These are phyloP conservation scores for Ustilago trichophora DNA, from an alignment of 1,284 basidiomycete genomes.

Conservation along the genomic window DNA sequence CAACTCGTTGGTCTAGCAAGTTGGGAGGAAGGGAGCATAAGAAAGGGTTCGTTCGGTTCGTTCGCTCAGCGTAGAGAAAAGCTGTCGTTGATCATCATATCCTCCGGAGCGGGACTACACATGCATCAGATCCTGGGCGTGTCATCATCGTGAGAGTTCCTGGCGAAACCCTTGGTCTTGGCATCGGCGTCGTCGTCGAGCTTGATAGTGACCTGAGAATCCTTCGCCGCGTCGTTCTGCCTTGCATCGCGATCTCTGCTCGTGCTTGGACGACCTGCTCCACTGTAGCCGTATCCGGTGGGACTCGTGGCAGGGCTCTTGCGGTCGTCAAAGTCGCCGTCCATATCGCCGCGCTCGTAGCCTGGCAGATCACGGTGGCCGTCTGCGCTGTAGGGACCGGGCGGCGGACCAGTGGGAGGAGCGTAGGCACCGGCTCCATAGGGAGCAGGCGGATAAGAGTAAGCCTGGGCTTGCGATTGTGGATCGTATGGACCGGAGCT, in stretches of 20 bases:
- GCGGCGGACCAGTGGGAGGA: conserved; percentile 29
- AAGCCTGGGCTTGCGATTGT: conserved; percentile 34
- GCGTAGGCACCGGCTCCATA: conserved; percentile 30
- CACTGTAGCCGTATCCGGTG: conserved; percentile 19
- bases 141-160: conserved; percentile 35
- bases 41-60: too few species aligned
- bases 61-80: too few species aligned
- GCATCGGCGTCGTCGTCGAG: conserved; percentile 31
- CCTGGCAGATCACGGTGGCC: conserved; percentile 33
- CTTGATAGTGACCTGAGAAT: conserved; percentile 35
- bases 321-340: conserved; percentile 41
- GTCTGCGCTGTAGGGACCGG: conserved; percentile 7
- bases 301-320: conserved; percentile 37
- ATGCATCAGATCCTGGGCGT: conserved; percentile 28
- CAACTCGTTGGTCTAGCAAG: too few species aligned
- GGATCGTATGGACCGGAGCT: conserved; percentile 37
- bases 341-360: conserved; percentile 33
- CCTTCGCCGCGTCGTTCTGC: conserved; percentile 38
- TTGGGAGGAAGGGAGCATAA: too few species aligned
- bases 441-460: conserved; percentile 40
- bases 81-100: neutral
- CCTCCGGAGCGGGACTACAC: neutral
- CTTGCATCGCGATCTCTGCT: conserved; percentile 30
- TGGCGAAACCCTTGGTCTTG: conserved; percentile 13
- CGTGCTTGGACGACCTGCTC: conserved; percentile 19